Conservation (phyloP, 768 basidiomycete species). For the Tricholoma saponaceum region DNA sequence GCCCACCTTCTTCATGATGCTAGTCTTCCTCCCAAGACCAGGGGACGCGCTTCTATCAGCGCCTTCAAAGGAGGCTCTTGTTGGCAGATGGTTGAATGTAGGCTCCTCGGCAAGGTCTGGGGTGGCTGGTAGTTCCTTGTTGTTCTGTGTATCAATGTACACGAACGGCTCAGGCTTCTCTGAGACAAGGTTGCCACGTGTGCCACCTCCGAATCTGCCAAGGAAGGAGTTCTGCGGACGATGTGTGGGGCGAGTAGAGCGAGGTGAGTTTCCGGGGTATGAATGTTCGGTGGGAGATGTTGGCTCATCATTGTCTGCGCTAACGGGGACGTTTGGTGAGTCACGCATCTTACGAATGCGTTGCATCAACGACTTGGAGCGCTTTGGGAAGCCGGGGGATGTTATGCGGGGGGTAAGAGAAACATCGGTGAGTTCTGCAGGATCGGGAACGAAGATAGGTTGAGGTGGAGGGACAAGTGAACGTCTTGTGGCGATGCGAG, state of each 20-base stretch:
- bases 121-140: constrained; percentile 55
- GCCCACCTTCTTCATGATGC: constrained; percentile 77
- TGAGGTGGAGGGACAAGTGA: constrained; percentile 71
- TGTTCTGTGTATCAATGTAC: constrained; percentile 54
- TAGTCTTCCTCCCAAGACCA: constrained; percentile 67
- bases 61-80: neutral
- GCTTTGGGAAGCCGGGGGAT: constrained; percentile 54
- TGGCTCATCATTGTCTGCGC: constrained; percentile 37
- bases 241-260: constrained; percentile 55
- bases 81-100: constrained; percentile 27
- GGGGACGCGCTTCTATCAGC: constrained; percentile 22
- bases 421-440: constrained; percentile 33
- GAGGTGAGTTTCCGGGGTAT: constrained; percentile 11
- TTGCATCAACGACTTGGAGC: constrained; percentile 81
- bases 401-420: constrained; percentile 36
- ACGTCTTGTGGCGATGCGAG: constrained; percentile 42
- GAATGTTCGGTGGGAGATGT: constrained; percentile 34
- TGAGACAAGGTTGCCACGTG: constrained; percentile 23
- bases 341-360: constrained; percentile 89
- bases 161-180: constrained; percentile 57
- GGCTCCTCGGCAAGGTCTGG: constrained; percentile 18
- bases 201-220: constrained; percentile 56
- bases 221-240: constrained; percentile 72
- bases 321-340: constrained; percentile 76
- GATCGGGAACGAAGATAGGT: constrained; percentile 72